Conservation (phyloP, 805 yeast species). For the Cyberlindnera maclurae region DNA sequence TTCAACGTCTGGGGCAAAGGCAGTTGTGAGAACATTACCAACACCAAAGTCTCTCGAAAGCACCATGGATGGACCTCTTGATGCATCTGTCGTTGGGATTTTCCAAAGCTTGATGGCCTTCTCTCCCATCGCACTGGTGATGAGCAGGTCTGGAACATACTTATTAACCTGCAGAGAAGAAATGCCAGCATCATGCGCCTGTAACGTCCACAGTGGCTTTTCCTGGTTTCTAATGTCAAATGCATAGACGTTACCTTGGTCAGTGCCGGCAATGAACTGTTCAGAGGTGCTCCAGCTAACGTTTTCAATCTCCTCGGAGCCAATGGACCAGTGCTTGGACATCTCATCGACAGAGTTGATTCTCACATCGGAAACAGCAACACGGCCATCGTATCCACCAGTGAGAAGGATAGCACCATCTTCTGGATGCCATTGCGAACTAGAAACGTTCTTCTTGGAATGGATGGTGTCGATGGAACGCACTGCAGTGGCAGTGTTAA, state of each 20-base stretch:
- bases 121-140: constrained; percentile 90
- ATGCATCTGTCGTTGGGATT: constrained; percentile 31
- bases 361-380: constrained; percentile 82
- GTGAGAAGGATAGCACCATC: constrained; percentile 69
- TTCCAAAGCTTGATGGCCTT: constrained; percentile 86
- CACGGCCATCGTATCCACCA: constrained; percentile 88
- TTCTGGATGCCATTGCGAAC: constrained; percentile 76
- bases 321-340: constrained; percentile 58
- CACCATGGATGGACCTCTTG: constrained; percentile 76
- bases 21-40: constrained; percentile 79
- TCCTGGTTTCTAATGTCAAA: constrained; percentile 71
- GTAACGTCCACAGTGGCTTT: constrained; percentile 85
- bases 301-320: constrained; percentile 79
- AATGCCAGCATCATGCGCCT: constrained; percentile 94
- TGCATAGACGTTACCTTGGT: constrained; percentile 80
- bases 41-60: constrained; percentile 87
- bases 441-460: constrained; percentile 71
- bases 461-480: constrained; percentile 71
- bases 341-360: constrained; percentile 51
- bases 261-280: constrained; percentile 81
- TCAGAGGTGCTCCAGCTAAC: constrained; percentile 62
- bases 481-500: constrained; percentile 65
- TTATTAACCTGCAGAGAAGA: constrained; percentile 69
- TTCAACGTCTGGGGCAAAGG: constrained; percentile 83
- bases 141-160: constrained; percentile 63